Base-by-base conservation (phyloP, 371 early-diverging fungal genomes). In the Mortierella sp. region DNA sequence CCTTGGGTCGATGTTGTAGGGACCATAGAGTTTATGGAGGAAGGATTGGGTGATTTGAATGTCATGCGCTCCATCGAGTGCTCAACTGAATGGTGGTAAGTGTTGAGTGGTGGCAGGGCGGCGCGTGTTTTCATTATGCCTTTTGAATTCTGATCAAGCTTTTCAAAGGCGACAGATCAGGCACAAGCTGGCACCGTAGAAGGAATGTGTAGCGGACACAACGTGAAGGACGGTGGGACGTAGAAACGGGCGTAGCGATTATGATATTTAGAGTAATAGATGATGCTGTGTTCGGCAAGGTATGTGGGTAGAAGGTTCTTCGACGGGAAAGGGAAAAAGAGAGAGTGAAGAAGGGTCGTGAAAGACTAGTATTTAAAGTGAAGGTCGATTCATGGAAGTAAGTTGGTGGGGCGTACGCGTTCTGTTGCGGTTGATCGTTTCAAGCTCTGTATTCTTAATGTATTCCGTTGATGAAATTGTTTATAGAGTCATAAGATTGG, bases 61-160 rank as follows among this genome's bases (percentile, higher is more conserved):
- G 60, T 56, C 66, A 61, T 32, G 17, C 61, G 56, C 39, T 61
- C 72, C 61, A 65, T 60, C 7, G 72, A 66, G 50, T 60, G 53
- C 41, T 72, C 72, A 58, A 72, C 61, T 3, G 66, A 44, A 6
- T 56, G 56, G 21, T 66, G 72, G 43, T 34, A 23, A 23, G 57
- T 61, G 48, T 72, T 72, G 26, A 66, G 43, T 15, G 66, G 58
- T 5, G 72, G 66, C 21, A 72, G 54, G 1, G 39, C 60, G 4
- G 72, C 34, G 49, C 34, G 65, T 19, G 46, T 53, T 24, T 72
- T 72, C 72, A 72, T 72, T 46, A 24, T 32, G 11, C 28, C 26
- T 50, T 43, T 47, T 39, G 17, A 34, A 34, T 34, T 34, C 37
- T 34, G 50, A 28, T 30, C 17, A 34, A 41, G 32, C 26, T 17